Percentiles rank a stretch among this genome's conserved stretches.
Evolutionary conservation across 495 filamentous ascomycete genomes (phyloP).

Genomic region (Aspergillus leporis): DNA sequence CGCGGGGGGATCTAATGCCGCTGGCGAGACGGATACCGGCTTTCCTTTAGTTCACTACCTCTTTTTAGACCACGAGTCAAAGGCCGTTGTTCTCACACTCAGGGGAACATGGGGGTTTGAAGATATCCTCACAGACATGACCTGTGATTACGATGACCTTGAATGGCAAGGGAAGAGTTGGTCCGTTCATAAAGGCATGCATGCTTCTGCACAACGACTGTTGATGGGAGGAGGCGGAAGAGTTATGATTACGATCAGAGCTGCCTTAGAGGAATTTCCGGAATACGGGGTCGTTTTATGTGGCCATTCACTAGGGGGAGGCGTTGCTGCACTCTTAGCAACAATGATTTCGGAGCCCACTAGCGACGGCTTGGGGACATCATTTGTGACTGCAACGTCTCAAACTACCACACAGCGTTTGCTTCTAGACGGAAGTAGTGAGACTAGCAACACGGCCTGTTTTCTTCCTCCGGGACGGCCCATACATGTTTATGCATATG

Average conservation of each 20-base stretch:
- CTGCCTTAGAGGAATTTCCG: slow-evolving; percentile 68
- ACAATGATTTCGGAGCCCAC: slow-evolving; percentile 70
- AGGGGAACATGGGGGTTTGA: slow-evolving; percentile 79
- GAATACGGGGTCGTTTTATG: slow-evolving; percentile 76
- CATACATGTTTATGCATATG: slow-evolving; percentile 79
- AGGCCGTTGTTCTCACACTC: slow-evolving; percentile 73
- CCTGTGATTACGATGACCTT: slow-evolving; percentile 77
- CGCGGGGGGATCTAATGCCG: slow-evolving; percentile 69
- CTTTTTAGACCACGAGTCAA: slow-evolving; percentile 74
- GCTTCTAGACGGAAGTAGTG: slow-evolving; percentile 36
- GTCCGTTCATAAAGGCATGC: slow-evolving; percentile 82
- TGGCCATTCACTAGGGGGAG: slow-evolving; percentile 76
- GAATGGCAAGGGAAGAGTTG: slow-evolving; percentile 65
- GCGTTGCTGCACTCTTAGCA: slow-evolving; percentile 71
- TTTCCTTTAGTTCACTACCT: slow-evolving; percentile 80
- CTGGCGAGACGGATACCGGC: slow-evolving; percentile 70
- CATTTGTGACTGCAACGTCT: slow-evolving; percentile 52
- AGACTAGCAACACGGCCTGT: slow-evolving; percentile 31
- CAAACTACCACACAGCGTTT: slow-evolving; percentile 35
- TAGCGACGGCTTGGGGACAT: slow-evolving; percentile 50
- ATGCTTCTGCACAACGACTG: slow-evolving; percentile 70
- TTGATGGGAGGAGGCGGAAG: slow-evolving; percentile 63
- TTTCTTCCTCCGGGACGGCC: slow-evolving; percentile 65
- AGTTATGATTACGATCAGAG: slow-evolving; percentile 66
- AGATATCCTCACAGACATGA: slow-evolving; percentile 78